Percentiles rank a stretch among this genome's conserved stretches.
These are phyloP conservation scores for Jimgerdemannia lactiflua DNA, from an alignment of 192 early-diverging fungal genomes.

Conservation along the genomic window DNA sequence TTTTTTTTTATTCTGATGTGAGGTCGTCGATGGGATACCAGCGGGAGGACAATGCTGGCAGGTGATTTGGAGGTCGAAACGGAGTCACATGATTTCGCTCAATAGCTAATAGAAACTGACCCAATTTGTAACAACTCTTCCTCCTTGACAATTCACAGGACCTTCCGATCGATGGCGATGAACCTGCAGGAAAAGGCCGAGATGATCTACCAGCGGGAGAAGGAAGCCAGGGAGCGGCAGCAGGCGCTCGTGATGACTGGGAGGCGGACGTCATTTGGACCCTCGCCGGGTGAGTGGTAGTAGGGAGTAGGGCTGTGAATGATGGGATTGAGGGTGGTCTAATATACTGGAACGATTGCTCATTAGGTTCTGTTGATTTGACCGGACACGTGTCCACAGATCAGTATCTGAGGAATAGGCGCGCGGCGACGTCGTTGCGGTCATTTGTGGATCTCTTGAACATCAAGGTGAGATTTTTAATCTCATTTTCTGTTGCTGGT, in stretches of 20 bases:
- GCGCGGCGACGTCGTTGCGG: conserved; percentile 18
- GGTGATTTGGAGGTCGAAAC: too few species aligned
- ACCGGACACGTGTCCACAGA: conserved; percentile 18
- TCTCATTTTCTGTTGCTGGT: conserved; percentile 5
- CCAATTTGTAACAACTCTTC: not conserved
- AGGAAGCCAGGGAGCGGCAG: conserved; percentile 11
- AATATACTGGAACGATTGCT: too few species aligned
- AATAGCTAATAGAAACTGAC: too few species aligned
- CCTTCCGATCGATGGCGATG: conserved; percentile 50
- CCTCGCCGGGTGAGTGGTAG: not conserved
- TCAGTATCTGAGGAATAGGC: conserved; percentile 32
- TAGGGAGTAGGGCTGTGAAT: too few species aligned
- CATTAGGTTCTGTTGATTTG: too few species aligned
- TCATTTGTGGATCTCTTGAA: conserved; percentile 47
- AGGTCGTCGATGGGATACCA: too few species aligned
- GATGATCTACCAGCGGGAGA: conserved; percentile 39
- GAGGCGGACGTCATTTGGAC: not conserved
- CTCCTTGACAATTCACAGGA: conserved; percentile 27
- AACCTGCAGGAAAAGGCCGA: conserved; percentile 44
- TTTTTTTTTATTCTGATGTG: too few species aligned
- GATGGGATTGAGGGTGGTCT: too few species aligned
- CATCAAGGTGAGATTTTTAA: conserved; percentile 33
- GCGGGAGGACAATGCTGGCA: too few species aligned
- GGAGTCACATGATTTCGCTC: too few species aligned
- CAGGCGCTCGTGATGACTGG: not conserved